Evolutionary conservation across 2,329 filamentous ascomycete genomes (phyloP).

Genomic region (Alternaria brassicicola): DNA sequence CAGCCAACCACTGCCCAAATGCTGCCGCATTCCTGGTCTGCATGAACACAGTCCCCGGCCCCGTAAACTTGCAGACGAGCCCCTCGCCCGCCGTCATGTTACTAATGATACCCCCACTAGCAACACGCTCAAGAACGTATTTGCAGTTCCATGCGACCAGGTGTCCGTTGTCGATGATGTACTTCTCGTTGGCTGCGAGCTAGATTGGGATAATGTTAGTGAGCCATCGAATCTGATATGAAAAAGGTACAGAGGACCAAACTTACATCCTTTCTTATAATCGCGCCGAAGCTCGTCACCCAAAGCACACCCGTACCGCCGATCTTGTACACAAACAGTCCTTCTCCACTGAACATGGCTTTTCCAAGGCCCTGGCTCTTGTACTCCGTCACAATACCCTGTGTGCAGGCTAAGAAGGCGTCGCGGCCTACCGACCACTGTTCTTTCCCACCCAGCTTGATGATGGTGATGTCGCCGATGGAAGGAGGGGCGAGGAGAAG

Average conservation of each 20-base stretch:
- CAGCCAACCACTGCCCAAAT: constrained; percentile 60
- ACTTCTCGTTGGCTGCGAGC: constrained; percentile 68
- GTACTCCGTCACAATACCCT: constrained; percentile 86
- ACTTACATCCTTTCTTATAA: constrained; percentile 90
- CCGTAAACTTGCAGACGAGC: constrained; percentile 89
- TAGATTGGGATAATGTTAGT: background rate
- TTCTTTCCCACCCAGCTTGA: constrained; percentile 73
- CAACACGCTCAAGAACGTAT: constrained; percentile 87
- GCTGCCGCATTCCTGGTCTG: constrained; percentile 85
- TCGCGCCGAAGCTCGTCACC: constrained; percentile 92
- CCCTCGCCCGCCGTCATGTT: constrained; percentile 82
- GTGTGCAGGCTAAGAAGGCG: constrained; percentile 82
- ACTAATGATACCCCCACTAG: constrained; percentile 93
- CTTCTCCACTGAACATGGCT: constrained; percentile 92
- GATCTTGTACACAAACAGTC: constrained; percentile 88
- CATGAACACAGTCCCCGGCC: constrained; percentile 87
- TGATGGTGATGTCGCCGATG: constrained; percentile 83
- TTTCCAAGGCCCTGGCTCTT: constrained; percentile 87
- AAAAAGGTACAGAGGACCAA: background rate
- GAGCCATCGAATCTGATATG: background rate
- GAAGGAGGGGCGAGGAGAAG: constrained; percentile 79
- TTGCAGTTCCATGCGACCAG: constrained; percentile 97
- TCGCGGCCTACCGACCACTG: constrained; percentile 87
- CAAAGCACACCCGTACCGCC: constrained; percentile 81
- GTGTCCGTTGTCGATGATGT: constrained; percentile 92